Evolutionary conservation across 1,139 yeast genomes (phyloP), one percentile per base, ranked within the genome.

Genomic region (Nakaseomyces uthaithaninus): DNA sequence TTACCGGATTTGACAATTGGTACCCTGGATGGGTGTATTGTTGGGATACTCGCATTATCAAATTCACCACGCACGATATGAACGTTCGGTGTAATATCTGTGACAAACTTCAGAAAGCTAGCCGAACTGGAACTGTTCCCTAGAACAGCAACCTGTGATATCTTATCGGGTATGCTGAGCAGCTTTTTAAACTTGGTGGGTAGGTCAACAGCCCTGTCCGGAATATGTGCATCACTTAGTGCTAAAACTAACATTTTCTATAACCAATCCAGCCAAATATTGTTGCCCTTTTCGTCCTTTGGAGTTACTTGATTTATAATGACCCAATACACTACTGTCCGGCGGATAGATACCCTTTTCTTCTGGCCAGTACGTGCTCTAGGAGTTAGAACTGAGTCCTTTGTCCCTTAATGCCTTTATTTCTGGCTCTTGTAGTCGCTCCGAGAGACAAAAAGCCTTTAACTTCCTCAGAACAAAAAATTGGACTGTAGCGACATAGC

Each of bases 171-270:
- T 65, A 60, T 77, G 60, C 55, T 49, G 23, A 91, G 67, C 36
- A 91, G 72, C 55, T 82, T 83, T 44, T 69, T 70, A 62, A 87
- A 85, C 69, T 81, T 67, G 6, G 54, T 51, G 15, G 74, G 72
- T 30, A 69, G 53, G 47, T 66, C 69, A 28, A 75, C 69, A 11
- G 93, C 81, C 50, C 97, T 67, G 47, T 86, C 91, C 0, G 98
- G 97, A 24, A 91, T 80, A 60, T 80, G 86, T 11, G 91, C 69
- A 58, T 91, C 97, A 8, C 95, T 95, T 49, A 89, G 75, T 7
- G 94, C 93, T 37, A 91, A 70, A n/a, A 91, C 74, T 39, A 91
- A 69, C 96, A 87, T 87, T 19, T 10, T 47, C 18, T 27, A 7
- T 27, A 4, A n/a, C n/a, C n/a, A n/a, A n/a, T 15, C 7, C 24